phyloP scores from a whole-genome alignment of 805 yeast species.

The Torulaspora delbrueckii region DNA sequence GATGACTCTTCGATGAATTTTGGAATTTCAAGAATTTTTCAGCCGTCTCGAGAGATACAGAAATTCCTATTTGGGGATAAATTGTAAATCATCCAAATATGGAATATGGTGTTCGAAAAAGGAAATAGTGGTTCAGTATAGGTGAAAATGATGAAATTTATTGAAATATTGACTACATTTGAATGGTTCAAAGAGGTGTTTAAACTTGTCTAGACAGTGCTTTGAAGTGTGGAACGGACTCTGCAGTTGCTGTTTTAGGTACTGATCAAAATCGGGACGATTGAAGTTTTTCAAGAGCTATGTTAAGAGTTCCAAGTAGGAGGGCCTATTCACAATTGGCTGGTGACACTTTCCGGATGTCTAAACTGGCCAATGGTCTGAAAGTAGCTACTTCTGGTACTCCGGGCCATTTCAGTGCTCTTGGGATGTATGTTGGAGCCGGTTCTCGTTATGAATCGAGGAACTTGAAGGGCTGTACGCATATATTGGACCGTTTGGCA shows the following conservation, averaged over 20 bases:
- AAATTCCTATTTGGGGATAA: neutral
- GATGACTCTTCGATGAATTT: neutral
- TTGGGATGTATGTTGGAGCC: slow-evolving; percentile 84
- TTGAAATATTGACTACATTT: neutral
- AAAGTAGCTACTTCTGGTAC: slow-evolving; percentile 77
- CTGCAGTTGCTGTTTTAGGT: neutral
- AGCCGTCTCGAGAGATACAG: neutral
- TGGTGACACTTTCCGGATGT: slow-evolving; percentile 25
- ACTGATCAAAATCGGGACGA: neutral
- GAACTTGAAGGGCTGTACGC: slow-evolving; percentile 66
- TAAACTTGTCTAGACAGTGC: neutral
- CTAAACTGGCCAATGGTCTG: slow-evolving; percentile 67
- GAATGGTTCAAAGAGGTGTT: neutral
- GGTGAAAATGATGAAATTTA: neutral
- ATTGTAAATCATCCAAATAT: neutral
- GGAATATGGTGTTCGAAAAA: neutral
- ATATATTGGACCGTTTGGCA: slow-evolving; percentile 79
- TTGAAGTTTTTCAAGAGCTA: neutral
- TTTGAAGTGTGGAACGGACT: neutral
- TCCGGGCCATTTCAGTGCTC: slow-evolving; percentile 86
- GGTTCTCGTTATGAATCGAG: slow-evolving; percentile 80
- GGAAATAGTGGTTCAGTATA: neutral
- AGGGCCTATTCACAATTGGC: slow-evolving; percentile 23
- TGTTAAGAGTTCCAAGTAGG: slow-evolving; percentile 13
- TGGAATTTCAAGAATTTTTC: slow-evolving; percentile 2